Evolutionary conservation across 345 rosid species (phyloP), one percentile per base, ranked within the genome.

Genomic region (Gossypium sturtianum): DNA sequence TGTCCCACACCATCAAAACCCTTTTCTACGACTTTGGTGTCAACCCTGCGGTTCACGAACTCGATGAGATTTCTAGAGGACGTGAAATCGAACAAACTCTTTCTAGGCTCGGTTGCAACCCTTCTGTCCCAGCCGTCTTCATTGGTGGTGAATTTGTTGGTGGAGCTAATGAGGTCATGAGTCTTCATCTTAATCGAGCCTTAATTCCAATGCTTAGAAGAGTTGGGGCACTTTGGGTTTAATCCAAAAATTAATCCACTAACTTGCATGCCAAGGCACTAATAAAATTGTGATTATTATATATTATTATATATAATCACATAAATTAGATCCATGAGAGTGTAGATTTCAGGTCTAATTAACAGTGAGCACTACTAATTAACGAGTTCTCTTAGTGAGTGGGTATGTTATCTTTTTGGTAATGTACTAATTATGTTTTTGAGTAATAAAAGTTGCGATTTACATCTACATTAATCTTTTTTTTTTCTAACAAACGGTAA

Each of bases 201-300:
- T 82, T 93, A 56, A 83, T 89, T 78, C 93, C 96, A 2, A 85
- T 84, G 93, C 98, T 93, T 56, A 89, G 73, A 81, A 72, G 81
- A 9, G 96, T 80, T 13, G 97, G 98, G 15, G 98, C 98, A 23
- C 77, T 93, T 44, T 93, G 98, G 98, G 89, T 93, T 66, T 91
- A 78, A 88, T 6, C 9, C 3, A 13, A 27, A 3, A 4, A 34
- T 34, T 34, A 34, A 70, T 68, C 10, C 10, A 52, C 53, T 19
- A 8, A 49, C 6, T 41, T 54, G 49, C 43, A 56, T 25, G 22
- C 61, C 74, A n/a, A 72, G 71, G 44, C 64, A 60, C 74, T 72
- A 75, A 75, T 75, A 79, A 75, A 34, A n/a, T 56, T 47, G 62
- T 59, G 72, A 72, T 27, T 57, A 66, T 4, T 16, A 25, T 45